These are phyloP conservation scores for Phytophthora uliginosa DNA, from an alignment of 352 stramenopile genomes.

Conservation along the genomic window DNA sequence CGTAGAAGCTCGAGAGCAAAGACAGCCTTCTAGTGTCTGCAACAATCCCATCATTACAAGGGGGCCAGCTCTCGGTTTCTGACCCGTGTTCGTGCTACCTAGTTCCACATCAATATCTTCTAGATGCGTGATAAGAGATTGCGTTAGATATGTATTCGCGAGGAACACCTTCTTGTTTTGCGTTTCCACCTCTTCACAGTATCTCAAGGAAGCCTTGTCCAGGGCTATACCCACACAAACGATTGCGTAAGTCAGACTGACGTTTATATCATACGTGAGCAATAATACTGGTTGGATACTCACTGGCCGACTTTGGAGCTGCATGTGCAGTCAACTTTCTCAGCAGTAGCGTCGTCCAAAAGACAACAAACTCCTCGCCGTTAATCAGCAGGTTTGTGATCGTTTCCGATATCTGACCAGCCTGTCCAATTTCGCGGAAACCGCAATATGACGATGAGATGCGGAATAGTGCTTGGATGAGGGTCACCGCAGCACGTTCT, in stretches of 20 bases:
- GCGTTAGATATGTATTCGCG: conserved; percentile 72
- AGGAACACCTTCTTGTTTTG: conserved; percentile 86
- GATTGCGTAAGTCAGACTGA: conserved; percentile 7
- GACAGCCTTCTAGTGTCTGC: conserved; percentile 91
- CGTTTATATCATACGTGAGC: not conserved
- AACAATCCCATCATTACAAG: conserved; percentile 94
- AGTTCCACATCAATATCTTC: conserved; percentile 65
- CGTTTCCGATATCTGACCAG: conserved; percentile 80
- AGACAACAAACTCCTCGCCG: conserved; percentile 89
- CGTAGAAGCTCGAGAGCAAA: conserved; percentile 92
- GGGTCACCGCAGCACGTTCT: conserved; percentile 67
- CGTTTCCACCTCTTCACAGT: conserved; percentile 74
- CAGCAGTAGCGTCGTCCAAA: conserved; percentile 86
- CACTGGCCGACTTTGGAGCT: conserved; percentile 52
- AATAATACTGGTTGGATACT: conserved; percentile 26
- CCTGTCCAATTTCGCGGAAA: conserved; percentile 86
- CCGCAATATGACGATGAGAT: conserved; percentile 90
- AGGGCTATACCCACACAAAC: conserved; percentile 40
- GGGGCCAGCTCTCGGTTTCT: conserved; percentile 44
- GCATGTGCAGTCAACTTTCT: conserved; percentile 70
- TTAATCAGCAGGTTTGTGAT: conserved; percentile 81
- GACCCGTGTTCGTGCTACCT: conserved; percentile 18
- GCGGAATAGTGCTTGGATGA: conserved; percentile 88
- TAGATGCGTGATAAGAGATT: conserved; percentile 73
- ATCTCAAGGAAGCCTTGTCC: conserved; percentile 62